Conservation (phyloP, 352 stramenopile genomes). For the Phytopythium mirpurense region DNA sequence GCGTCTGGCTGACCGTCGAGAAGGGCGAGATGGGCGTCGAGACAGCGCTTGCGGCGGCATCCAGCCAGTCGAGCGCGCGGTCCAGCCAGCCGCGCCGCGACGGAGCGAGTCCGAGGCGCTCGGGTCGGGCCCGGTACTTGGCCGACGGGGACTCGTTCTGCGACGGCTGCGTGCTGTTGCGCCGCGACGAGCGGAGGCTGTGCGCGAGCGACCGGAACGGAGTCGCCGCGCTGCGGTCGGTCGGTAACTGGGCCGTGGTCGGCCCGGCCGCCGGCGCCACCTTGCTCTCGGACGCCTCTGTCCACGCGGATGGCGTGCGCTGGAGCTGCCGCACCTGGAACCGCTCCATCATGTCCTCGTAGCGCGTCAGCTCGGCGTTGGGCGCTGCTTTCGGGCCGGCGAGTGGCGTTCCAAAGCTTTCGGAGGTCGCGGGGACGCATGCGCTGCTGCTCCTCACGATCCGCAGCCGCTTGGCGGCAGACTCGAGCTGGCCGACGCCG, state of each 20-base stretch:
- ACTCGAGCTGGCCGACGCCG: not conserved
- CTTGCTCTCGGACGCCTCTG: conserved; percentile 6
- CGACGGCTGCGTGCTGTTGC: not conserved
- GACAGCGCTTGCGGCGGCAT: not conserved
- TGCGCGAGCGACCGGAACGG: not conserved
- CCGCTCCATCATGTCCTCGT: conserved; percentile 45
- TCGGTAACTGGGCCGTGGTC: not conserved
- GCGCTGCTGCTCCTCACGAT: not conserved
- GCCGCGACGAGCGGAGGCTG: not conserved
- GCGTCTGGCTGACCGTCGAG: conserved; percentile 19
- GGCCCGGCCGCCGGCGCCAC: not conserved
- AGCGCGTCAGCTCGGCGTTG: no score
- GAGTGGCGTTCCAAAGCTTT: no score
- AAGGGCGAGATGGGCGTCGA: conserved; percentile 26
- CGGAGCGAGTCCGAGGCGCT: not conserved
- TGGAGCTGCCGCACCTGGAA: conserved; percentile 43
- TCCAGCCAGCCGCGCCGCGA: not conserved
- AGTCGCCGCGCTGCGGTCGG: not conserved
- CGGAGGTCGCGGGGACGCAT: no score
- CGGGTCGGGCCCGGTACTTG: not conserved
- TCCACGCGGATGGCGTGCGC: conserved; percentile 10
- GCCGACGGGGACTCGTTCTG: not conserved
- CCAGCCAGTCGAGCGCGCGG: no score
- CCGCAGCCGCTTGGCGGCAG: not conserved
- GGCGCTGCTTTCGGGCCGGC: no score